A percentile compares a stretch with the other conserved stretches of the same genome.
These are phyloP conservation scores for Solanum pinnatisectum DNA, from an alignment of 257 asterid species.

Conservation along the genomic window DNA sequence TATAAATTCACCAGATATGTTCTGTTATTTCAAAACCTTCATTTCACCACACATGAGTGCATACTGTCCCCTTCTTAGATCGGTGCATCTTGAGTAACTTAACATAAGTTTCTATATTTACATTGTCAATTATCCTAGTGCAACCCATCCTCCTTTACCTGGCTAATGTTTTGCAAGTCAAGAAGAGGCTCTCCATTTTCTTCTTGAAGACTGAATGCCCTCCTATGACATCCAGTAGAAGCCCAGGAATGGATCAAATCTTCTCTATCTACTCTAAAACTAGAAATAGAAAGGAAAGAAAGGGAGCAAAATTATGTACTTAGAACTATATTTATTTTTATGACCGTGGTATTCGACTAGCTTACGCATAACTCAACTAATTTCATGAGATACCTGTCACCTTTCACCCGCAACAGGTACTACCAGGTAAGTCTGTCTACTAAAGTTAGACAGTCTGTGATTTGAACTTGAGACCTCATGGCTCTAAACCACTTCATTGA, in stretches of 20 bases:
- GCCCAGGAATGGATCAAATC: neutral
- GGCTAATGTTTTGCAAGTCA: neutral
- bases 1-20: neutral
- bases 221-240: neutral
- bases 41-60: neutral
- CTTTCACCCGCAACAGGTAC: too few species aligned
- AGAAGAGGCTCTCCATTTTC: neutral
- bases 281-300: neutral
- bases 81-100: neutral
- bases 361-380: too few species aligned
- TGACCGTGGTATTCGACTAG: too few species aligned
- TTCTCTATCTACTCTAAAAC: neutral
- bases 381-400: too few species aligned
- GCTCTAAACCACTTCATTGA: too few species aligned
- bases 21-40: neutral
- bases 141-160: neutral
- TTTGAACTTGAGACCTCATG: too few species aligned
- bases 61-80: neutral
- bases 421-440: too few species aligned
- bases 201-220: neutral
- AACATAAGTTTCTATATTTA: neutral
- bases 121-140: neutral
- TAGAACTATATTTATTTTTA: too few species aligned
- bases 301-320: neutral
- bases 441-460: too few species aligned